Conservation (phyloP, 2,329 filamentous ascomycete species). For the Aspergillus hiratsukae region DNA sequence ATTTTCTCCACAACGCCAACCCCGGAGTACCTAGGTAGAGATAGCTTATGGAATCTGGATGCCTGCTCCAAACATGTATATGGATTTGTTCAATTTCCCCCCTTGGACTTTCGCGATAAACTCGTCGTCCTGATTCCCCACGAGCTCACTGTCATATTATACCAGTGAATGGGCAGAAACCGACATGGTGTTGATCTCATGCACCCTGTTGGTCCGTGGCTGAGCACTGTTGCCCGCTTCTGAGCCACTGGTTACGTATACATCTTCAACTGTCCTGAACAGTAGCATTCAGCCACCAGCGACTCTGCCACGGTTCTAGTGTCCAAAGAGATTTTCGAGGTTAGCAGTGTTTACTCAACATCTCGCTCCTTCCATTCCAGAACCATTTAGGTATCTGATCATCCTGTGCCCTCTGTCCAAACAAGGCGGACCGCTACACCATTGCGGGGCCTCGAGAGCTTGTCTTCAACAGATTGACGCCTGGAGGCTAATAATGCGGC, state of each 20-base stretch:
- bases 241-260: constrained; percentile 15
- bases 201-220: constrained; percentile 1
- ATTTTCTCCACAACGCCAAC: background rate
- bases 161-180: background rate
- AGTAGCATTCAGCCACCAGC: constrained; percentile 2
- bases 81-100: background rate
- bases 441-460: constrained; percentile 3
- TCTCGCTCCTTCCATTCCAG: background rate
- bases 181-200: background rate
- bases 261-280: constrained; percentile 7
- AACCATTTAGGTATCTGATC: background rate
- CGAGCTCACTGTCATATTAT: background rate
- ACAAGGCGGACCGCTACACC: background rate
- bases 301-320: constrained; percentile 3
- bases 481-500: constrained; percentile 4
- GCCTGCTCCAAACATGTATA: background rate
- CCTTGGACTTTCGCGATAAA: background rate
- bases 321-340: background rate
- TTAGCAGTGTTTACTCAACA: background rate
- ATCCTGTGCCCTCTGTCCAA: background rate
- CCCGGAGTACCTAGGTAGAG: background rate
- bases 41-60: constrained; percentile 4
- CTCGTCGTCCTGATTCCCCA: background rate
- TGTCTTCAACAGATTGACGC: constrained; percentile 10
- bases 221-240: constrained; percentile 3